These are phyloP conservation scores for Acanthamoeba healyi DNA, from an alignment of 208 protist species.

Conservation along the genomic window DNA sequence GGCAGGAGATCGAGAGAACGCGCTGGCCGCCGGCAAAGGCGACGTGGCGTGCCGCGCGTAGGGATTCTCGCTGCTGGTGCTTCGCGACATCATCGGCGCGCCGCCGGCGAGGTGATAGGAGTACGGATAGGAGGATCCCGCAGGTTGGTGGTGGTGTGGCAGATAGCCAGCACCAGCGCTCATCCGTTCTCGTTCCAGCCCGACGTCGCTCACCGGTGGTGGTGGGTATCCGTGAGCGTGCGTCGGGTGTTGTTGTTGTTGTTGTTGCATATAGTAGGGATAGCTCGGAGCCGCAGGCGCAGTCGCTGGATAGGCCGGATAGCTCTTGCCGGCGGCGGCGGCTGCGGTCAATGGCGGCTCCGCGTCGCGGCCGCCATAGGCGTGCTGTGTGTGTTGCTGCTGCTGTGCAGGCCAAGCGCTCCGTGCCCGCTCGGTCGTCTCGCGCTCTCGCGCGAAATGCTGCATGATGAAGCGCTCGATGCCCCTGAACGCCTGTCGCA, in stretches of 20 bases:
- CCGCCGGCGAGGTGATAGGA: background rate
- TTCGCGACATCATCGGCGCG: background rate
- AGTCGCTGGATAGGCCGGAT: background rate
- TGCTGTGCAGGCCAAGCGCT: background rate
- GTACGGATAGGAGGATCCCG: background rate
- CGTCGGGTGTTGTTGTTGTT: background rate
- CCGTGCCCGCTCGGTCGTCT: conserved; percentile 10
- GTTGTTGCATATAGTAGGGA: background rate
- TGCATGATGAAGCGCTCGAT: conserved; percentile 58
- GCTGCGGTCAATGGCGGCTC: background rate
- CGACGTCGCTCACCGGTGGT: background rate
- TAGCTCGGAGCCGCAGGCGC: background rate
- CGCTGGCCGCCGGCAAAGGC: background rate
- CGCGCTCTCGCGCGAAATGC: conserved; percentile 27
- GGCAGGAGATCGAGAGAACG: background rate
- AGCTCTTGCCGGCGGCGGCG: background rate
- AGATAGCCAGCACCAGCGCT: background rate
- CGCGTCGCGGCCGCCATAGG: background rate
- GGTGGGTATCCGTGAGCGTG: no score
- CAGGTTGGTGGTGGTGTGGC: background rate
- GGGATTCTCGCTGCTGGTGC: background rate
- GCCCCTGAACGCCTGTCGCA: conserved; percentile 39
- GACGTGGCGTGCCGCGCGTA: conserved; percentile 16
- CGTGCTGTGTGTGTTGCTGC: background rate
- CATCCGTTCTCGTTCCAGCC: background rate